Conservation (phyloP, 495 filamentous ascomycete genomes). For the Tetracladium setigerum region DNA sequence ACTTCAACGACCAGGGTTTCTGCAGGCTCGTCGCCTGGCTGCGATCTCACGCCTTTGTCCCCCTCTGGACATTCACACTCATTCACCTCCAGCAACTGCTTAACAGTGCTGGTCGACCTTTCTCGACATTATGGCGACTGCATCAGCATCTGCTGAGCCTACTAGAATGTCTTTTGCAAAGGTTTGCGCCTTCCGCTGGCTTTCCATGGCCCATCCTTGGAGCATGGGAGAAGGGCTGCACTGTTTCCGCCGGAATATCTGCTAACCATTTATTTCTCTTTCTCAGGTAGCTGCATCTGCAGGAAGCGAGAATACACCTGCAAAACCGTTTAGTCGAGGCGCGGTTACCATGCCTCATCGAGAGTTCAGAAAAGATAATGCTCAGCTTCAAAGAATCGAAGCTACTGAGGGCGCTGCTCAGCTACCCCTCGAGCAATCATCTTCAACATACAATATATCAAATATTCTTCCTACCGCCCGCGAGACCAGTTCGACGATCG, state of each 20-base stretch:
- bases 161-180: conserved; percentile 50
- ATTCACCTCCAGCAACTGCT: conserved; percentile 7
- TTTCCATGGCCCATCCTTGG: too few species aligned
- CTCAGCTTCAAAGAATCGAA: neutral
- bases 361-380: conserved; percentile 19
- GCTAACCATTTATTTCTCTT: conserved; percentile 6
- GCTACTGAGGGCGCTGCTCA: neutral
- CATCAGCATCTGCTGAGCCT: conserved; percentile 30
- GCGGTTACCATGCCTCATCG: conserved; percentile 6
- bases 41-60: conserved; percentile 17
- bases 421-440: neutral
- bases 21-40: conserved; percentile 18
- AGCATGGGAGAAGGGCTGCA: too few species aligned
- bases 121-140: conserved; percentile 31
- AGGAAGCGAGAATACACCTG: conserved; percentile 33
- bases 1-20: conserved; percentile 12
- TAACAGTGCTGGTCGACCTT: neutral
- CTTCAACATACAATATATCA: neutral
- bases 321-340: conserved; percentile 18
- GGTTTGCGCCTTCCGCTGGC: conserved; percentile 31
- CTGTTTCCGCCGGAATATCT: neutral
- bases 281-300: conserved; percentile 47
- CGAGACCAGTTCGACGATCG: neutral
- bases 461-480: neutral
- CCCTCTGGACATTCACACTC: conserved; percentile 17